phyloP scores from a whole-genome alignment of 2,329 filamentous ascomycete species.

The Phyllosticta ampelicida region DNA sequence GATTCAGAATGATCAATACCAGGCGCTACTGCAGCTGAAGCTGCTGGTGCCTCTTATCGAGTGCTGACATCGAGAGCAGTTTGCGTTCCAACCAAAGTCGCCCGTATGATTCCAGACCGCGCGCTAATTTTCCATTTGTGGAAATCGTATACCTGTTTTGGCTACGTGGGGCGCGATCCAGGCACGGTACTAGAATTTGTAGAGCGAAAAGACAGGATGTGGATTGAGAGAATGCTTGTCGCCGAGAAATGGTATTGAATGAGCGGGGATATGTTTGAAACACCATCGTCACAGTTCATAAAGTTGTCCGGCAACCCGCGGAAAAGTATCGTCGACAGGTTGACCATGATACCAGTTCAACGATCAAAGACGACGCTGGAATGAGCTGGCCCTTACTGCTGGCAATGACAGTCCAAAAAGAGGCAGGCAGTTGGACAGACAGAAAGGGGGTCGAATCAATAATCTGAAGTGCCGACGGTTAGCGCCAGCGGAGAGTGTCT shows the following conservation, averaged over 20 bases:
- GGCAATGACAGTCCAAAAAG: too few species aligned
- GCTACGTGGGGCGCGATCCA: neutral
- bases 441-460: neutral
- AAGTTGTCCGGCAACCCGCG: neutral
- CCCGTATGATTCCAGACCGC: neutral
- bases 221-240: neutral
- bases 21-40: neutral
- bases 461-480: neutral
- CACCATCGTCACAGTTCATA: neutral
- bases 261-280: neutral
- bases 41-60: neutral
- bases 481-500: neutral
- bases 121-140: neutral
- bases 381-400: too few species aligned
- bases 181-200: neutral
- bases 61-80: neutral
- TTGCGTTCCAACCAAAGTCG: neutral
- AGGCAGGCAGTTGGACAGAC: neutral
- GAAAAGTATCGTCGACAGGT: neutral
- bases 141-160: neutral
- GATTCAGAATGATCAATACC: neutral
- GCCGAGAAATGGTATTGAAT: neutral
- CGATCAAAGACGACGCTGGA: neutral
- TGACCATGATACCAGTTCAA: neutral
- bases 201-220: neutral